Evolutionary conservation across 345 rosid genomes (phyloP).

Genomic region (Zanthoxylum bungeanum): DNA sequence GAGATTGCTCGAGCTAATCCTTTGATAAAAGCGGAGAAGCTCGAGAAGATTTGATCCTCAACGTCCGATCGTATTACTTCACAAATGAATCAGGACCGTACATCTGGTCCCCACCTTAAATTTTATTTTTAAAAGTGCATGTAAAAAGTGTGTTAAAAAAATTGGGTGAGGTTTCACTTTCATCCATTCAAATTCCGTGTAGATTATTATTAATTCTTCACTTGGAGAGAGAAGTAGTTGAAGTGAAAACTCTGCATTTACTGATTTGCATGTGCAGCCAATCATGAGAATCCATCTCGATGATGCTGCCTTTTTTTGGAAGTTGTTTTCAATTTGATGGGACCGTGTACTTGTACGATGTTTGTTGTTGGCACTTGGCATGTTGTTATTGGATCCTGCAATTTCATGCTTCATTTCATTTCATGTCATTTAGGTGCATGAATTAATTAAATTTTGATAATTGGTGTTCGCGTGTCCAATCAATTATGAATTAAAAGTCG

Average conservation of each 20-base stretch:
- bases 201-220: no score
- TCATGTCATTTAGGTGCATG: neutral
- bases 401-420: neutral
- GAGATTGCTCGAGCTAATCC: slow-evolving; percentile 58
- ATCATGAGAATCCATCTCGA: slow-evolving; percentile 6
- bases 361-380: neutral
- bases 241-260: neutral
- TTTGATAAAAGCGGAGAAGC: slow-evolving; percentile 43
- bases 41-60: slow-evolving; percentile 35
- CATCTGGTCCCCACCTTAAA: slow-evolving; percentile 1
- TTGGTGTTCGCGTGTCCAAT: no score
- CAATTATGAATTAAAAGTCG: neutral
- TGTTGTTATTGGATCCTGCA: neutral
- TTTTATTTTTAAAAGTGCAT: neutral
- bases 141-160: slow-evolving; percentile 8
- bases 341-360: neutral
- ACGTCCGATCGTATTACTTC: slow-evolving; percentile 1
- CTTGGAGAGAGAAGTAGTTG: no score
- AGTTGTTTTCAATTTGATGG: neutral
- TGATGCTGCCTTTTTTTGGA: neutral
- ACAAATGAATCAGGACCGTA: slow-evolving; percentile 6
- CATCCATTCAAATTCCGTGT: no score
- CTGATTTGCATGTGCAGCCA: neutral
- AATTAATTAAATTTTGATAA: no score
- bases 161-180: neutral